Conservation (phyloP, 805 yeast species). For the Lipomyces kockii region DNA sequence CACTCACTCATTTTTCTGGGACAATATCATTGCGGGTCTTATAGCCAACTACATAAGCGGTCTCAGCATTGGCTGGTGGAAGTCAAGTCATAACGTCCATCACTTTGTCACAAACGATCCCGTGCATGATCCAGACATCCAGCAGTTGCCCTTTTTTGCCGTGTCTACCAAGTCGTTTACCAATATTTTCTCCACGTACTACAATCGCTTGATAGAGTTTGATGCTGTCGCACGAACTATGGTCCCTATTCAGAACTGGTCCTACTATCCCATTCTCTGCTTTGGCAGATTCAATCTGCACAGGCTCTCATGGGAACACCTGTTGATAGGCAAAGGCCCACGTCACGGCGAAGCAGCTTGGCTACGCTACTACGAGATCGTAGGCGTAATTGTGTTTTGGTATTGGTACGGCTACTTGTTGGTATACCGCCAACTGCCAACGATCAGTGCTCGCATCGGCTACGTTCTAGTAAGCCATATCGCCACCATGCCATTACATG, state of each 20-base stretch:
- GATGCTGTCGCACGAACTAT: slow-evolving; percentile 65
- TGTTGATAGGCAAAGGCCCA: slow-evolving; percentile 79
- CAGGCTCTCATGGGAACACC: slow-evolving; percentile 77
- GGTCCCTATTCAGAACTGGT: slow-evolving; percentile 66
- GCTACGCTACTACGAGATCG: slow-evolving; percentile 78
- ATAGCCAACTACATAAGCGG: slow-evolving; percentile 88
- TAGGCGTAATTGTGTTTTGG: slow-evolving; percentile 68
- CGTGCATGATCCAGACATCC: slow-evolving; percentile 92
- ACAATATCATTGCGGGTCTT: slow-evolving; percentile 71
- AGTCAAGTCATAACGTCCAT: slow-evolving; percentile 88
- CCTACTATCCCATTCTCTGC: slow-evolving; percentile 77
- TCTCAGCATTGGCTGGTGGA: slow-evolving; percentile 92
- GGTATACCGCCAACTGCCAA: slow-evolving; percentile 57
- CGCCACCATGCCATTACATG: slow-evolving; percentile 87
- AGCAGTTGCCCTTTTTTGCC: slow-evolving; percentile 89
- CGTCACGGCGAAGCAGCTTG: slow-evolving; percentile 81
- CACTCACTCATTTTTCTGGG: slow-evolving; percentile 77
- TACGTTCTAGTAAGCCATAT: slow-evolving; percentile 76
- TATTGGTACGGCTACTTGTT: slow-evolving; percentile 82
- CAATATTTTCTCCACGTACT: slow-evolving; percentile 77
- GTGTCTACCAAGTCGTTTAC: slow-evolving; percentile 73
- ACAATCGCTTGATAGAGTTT: slow-evolving; percentile 70
- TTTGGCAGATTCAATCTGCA: slow-evolving; percentile 88
- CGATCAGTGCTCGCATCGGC: slow-evolving; percentile 57
- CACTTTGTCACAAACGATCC: slow-evolving; percentile 90